These are phyloP conservation scores for Backusella luteola DNA, from an alignment of 192 early-diverging fungal species.

Conservation along the genomic window DNA sequence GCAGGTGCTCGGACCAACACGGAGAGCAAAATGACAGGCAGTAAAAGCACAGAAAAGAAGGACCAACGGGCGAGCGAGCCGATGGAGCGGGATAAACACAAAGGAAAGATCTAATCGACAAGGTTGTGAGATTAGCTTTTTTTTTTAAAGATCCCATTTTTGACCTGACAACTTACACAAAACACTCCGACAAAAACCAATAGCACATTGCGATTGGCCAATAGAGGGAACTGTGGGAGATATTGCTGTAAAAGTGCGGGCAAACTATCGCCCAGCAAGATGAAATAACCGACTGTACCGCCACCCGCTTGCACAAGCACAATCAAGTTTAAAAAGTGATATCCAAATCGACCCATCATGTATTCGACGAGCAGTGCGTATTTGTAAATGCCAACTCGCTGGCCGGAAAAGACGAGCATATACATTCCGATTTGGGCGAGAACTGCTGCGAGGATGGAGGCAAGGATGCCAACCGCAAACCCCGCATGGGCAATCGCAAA, in stretches of 20 bases:
- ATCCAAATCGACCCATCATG: slow-evolving; percentile 55
- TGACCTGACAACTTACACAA: slow-evolving; percentile 17
- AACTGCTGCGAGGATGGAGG: slow-evolving; percentile 46
- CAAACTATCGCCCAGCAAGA: slow-evolving; percentile 51
- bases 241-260: slow-evolving; percentile 37
- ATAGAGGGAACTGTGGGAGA: slow-evolving; percentile 28
- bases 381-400: slow-evolving; percentile 55
- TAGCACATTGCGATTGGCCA: slow-evolving; percentile 30
- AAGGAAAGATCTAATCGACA: slow-evolving; percentile 50
- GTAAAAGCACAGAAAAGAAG: slow-evolving; percentile 54
- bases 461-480: slow-evolving; percentile 53
- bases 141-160: background rate
- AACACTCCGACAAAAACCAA: slow-evolving; percentile 32
- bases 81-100: slow-evolving; percentile 61
- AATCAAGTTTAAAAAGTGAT: slow-evolving; percentile 52
- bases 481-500: slow-evolving; percentile 65
- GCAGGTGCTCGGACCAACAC: slow-evolving; percentile 56
- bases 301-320: slow-evolving; percentile 59
- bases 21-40: slow-evolving; percentile 61
- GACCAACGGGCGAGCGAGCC: slow-evolving; percentile 59
- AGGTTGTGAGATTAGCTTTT: background rate
- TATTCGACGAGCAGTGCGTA: slow-evolving; percentile 52
- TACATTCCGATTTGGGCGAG: slow-evolving; percentile 55
- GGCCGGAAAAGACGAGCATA: slow-evolving; percentile 57
- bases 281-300: slow-evolving; percentile 60